Evolutionary conservation across 257 asterid species (phyloP).

Genomic region (Perilla frutescens): DNA sequence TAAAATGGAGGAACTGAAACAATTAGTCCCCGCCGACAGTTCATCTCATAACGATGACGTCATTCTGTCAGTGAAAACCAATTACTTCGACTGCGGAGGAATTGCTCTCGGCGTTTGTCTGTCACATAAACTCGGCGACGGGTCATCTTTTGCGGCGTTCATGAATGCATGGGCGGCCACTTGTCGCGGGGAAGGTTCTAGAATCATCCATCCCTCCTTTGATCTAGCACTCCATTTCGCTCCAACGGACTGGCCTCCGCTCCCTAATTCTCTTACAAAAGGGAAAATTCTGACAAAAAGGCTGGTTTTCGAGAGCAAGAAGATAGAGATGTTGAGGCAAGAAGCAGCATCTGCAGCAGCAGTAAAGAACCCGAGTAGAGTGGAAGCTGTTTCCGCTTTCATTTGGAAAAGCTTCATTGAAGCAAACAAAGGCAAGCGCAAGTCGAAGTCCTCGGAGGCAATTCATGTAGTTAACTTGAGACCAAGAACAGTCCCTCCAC

Average conservation of each 20-base stretch:
- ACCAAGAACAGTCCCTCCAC: too few relatives aligned
- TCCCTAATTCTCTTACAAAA: too few relatives aligned
- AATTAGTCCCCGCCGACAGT: constrained; percentile 15
- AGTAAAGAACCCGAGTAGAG: not conserved
- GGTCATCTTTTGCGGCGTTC: constrained; percentile 37
- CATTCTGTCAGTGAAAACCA: constrained; percentile 32
- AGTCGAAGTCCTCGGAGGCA: not conserved
- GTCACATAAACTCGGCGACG: constrained; percentile 45
- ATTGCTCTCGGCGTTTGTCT: constrained; percentile 39
- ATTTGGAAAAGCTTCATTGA: not conserved
- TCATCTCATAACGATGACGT: not conserved
- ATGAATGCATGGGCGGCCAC: constrained; percentile 43
- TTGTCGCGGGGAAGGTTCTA: too few relatives aligned
- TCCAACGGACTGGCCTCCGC: too few relatives aligned
- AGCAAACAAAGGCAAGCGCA: not conserved
- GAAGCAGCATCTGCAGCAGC: too few relatives aligned
- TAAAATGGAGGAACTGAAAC: constrained; percentile 20
- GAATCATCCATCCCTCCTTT: too few relatives aligned
- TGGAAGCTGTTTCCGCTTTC: constrained; percentile 20
- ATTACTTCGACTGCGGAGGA: constrained; percentile 41
- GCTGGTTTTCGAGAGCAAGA: too few relatives aligned
- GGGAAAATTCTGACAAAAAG: too few relatives aligned
- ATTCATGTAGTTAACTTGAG: too few relatives aligned
- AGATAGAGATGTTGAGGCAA: not conserved
- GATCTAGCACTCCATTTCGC: too few relatives aligned